Evolutionary conservation across 2,329 filamentous ascomycete genomes (phyloP).

Genomic region (Leptographium wingfieldii): DNA sequence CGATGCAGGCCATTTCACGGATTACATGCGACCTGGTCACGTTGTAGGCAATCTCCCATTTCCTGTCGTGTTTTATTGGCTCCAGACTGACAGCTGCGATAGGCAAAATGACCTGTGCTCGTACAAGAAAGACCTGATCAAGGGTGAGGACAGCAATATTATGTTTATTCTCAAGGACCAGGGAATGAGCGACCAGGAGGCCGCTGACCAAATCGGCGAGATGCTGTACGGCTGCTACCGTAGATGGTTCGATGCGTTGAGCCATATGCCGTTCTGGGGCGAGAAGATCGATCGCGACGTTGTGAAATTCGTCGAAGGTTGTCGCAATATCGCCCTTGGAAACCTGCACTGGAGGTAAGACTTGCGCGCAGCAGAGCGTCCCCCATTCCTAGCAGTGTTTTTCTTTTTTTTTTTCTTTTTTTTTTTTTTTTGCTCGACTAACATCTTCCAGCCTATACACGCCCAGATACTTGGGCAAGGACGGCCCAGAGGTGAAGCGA

Average conservation of each 20-base stretch:
- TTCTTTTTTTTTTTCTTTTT: too few species aligned
- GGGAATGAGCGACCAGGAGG: background rate
- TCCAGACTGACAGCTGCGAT: background rate
- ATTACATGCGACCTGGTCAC: background rate
- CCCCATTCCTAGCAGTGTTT: background rate
- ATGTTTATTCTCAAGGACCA: background rate
- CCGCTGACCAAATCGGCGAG: background rate
- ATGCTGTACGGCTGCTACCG: conserved; percentile 1
- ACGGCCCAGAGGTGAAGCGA: background rate
- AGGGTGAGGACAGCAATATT: background rate
- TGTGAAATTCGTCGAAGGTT: background rate
- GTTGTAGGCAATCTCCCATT: background rate
- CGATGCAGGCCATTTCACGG: background rate
- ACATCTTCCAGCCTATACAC: background rate
- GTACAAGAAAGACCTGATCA: background rate
- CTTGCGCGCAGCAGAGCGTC: too few species aligned
- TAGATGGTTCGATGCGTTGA: background rate
- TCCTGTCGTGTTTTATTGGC: too few species aligned
- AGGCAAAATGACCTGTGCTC: conserved; percentile 1
- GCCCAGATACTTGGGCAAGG: background rate
- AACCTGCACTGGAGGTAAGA: background rate
- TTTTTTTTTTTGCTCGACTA: too few species aligned
- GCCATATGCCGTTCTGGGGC: background rate
- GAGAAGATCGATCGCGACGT: background rate
- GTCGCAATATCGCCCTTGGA: background rate